Evolutionary conservation across 1,139 yeast genomes (phyloP).

Genomic region (Williopsis jadinii): DNA sequence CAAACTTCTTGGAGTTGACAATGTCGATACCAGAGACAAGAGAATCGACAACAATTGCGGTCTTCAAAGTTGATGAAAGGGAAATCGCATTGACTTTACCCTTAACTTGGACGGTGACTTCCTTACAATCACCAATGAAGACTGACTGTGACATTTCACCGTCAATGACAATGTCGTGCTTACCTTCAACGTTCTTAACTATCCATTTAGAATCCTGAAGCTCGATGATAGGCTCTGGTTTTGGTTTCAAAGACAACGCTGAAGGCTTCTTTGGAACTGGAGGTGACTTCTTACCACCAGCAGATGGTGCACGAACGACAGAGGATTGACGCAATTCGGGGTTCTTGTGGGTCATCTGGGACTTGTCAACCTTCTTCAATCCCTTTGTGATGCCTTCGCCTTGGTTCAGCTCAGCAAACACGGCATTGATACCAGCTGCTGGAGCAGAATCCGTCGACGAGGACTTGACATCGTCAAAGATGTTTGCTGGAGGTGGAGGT

Average conservation of each 20-base stretch:
- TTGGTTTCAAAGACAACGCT: slow-evolving; percentile 42
- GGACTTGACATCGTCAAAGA: slow-evolving; percentile 41
- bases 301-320: slow-evolving; percentile 24
- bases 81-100: slow-evolving; percentile 93
- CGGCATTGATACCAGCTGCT: slow-evolving; percentile 62
- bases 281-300: slow-evolving; percentile 35
- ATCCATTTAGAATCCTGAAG: slow-evolving; percentile 86
- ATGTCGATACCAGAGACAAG: slow-evolving; percentile 85
- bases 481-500: slow-evolving; percentile 76
- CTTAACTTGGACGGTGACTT: slow-evolving; percentile 69
- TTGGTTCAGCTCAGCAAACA: slow-evolving; percentile 82
- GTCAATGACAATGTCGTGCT: slow-evolving; percentile 54
- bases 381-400: slow-evolving; percentile 83
- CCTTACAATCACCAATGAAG: slow-evolving; percentile 74
- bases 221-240: slow-evolving; percentile 70
- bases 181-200: slow-evolving; percentile 67
- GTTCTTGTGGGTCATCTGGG: slow-evolving; percentile 92
- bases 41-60: slow-evolving; percentile 76
- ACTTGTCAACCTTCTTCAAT: slow-evolving; percentile 84
- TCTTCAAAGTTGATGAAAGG: slow-evolving; percentile 60
- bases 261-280: slow-evolving; percentile 71
- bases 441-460: slow-evolving; percentile 20
- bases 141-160: slow-evolving; percentile 85
- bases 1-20: slow-evolving; percentile 76
- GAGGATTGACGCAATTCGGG: slow-evolving; percentile 63